Evolutionary conservation across 106 monocot genomes (phyloP), one percentile per base, ranked within the genome.

Genomic region (Agapanthus africanus): DNA sequence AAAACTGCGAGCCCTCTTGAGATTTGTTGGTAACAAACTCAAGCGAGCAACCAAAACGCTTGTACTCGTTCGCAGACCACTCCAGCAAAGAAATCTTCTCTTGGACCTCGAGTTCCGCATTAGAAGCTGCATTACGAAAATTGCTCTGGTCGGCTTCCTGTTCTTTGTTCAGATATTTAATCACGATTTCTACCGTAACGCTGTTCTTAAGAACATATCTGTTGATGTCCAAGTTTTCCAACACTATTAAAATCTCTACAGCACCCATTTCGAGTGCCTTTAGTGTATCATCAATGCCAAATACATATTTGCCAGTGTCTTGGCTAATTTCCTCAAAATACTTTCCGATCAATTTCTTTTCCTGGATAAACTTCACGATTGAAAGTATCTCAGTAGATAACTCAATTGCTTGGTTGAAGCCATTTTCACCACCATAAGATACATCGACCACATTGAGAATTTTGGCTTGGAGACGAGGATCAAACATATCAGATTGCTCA

Each of bases 301-400:
- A 74, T 3, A 66, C 73, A 56, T 74, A 74, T 28, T 74, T 74
- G 0, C 73, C 73, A 0, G 73, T 74, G 28, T 74, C 73, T 31
- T 74, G 73, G 40, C 73, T 74, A 19, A 74, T 74, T 39, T 74
- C 73, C 73, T 74, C 73, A 27, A 74, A 74, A 25, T 74, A 74
- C 46, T 74, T 74, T 2, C 73, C 73, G 3, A 74, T 74, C 10
- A 74, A 34, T 15, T 74, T 74, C 34, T 74, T 74, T 27, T 74
- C 73, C 22, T 74, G 73, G 47, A 74, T 74, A 31, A 74, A 74
- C 54, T 74, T 74, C 22, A 74, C 73, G 39, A 65, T 74, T 27
- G 73, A 37, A 10, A 74, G 65, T 37, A 74, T 66, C 36, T 74
- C 73, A 28, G 73, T 37, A 19, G 73, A 74, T 6, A 74, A 40